Conservation (phyloP, 257 asterid genomes). For the Penstemon eatonii region DNA sequence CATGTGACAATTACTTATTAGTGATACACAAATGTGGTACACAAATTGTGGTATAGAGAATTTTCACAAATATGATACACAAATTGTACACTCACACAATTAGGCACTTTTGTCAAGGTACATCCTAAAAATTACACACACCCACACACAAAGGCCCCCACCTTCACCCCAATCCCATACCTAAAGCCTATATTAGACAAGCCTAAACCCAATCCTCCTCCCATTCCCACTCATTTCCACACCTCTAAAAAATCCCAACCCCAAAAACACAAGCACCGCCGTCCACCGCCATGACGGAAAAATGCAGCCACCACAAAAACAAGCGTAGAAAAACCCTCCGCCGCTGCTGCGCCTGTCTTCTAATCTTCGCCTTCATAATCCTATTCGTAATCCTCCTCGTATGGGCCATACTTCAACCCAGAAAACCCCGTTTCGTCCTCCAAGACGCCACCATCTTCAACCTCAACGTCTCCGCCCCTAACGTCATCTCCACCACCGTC, state of each 20-base stretch:
- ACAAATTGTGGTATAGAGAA: no score
- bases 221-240: slow-evolving; percentile 3
- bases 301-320: slow-evolving; percentile 76
- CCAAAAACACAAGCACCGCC: slow-evolving; percentile 11
- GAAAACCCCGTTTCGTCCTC: slow-evolving; percentile 74
- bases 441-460: slow-evolving; percentile 91
- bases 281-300: slow-evolving; percentile 49
- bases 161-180: slow-evolving; percentile 15
- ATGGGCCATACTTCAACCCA: slow-evolving; percentile 86
- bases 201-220: slow-evolving; percentile 16
- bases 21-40: no score
- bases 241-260: background rate
- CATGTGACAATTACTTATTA: no score
- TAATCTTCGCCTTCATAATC: slow-evolving; percentile 47
- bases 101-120: background rate
- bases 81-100: background rate
- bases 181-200: slow-evolving; percentile 25
- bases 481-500: slow-evolving; percentile 68
- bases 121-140: background rate
- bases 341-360: slow-evolving; percentile 39
- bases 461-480: slow-evolving; percentile 76
- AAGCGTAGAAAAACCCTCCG: slow-evolving; percentile 32
- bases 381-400: slow-evolving; percentile 53
- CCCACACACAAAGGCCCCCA: background rate
- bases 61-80: no score